Base-by-base conservation (phyloP, 495 filamentous ascomycete genomes). In the Penicillium salamii region DNA sequence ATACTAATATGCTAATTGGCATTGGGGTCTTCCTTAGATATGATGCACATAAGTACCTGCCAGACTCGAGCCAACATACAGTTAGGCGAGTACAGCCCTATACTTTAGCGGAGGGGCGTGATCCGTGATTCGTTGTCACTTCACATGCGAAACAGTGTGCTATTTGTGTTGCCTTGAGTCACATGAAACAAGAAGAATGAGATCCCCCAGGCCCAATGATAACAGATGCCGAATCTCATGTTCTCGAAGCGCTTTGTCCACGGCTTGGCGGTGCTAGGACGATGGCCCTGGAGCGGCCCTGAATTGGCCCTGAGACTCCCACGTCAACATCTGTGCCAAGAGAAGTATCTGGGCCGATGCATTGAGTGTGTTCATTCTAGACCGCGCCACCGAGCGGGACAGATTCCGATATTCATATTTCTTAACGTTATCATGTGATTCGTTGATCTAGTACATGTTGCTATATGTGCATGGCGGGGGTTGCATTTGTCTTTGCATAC, bases 201-300 rank as follows among this genome's bases (percentile, higher is more conserved):
- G 12, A 20, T 39, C 36, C 9, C 3, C 19, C 17, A 17, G 36
- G 36, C 20, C 36, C 36, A 39, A 39, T 39, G 36, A 32, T 11
- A 32, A 26, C 15, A 6, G 31, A 21, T 23, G 26, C 18, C 7
- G 19, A 21, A 34, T 34, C 6, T 4, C 13, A 17, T 26, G 5
- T 21, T 34, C 42, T 23, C 28, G 42, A 45, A 35, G 42, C 31
- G 42, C 42, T 35, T 46, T 34, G 42, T 21, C 32, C 20, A 35
- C 23, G n/a, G 19, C 42, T 46, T 46, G 42, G 42, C 42, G 23
- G 11, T 42, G n/a, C 31, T 45, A 21, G 32, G 19, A 28, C 2
- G 12, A 36, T 11, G 11, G 20, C 19, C 0, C 19, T 18, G 2
- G 7, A 11, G 7, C 12, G 5, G 29, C 29, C 29, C 29, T 32